A percentile compares a stretch with the other conserved stretches of the same genome.
Evolutionary conservation across 176 grass and related monocot genomes (phyloP).

Genomic region (Bonia amplexicaulis): DNA sequence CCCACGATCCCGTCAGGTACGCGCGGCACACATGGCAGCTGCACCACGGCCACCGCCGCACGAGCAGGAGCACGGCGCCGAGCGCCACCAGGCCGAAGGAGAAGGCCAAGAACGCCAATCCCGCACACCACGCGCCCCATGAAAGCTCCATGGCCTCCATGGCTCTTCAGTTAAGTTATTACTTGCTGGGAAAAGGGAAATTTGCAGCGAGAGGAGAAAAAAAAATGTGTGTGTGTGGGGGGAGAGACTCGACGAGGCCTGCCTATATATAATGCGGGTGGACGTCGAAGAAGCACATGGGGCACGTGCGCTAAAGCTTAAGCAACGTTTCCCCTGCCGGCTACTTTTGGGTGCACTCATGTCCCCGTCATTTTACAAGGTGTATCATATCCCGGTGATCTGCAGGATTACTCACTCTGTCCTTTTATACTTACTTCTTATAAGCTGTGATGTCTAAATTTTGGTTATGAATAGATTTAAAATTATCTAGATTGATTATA

Average conservation of each 20-base stretch:
- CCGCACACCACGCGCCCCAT: conserved; percentile 1
- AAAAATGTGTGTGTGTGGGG: neutral
- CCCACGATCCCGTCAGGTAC: conserved; percentile 56
- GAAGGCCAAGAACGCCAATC: conserved; percentile 10
- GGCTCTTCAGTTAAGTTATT: neutral
- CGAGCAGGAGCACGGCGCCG: conserved; percentile 8
- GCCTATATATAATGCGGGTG: conserved; percentile 7
- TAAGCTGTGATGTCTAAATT: too few species aligned
- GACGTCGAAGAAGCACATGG: conserved; percentile 15
- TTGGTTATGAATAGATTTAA: too few species aligned
- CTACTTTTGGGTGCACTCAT: neutral
- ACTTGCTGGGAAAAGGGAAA: too few species aligned
- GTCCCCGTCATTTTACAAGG: neutral
- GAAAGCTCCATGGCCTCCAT: neutral
- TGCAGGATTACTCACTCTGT: too few species aligned
- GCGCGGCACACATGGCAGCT: conserved; percentile 57
- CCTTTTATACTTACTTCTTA: too few species aligned
- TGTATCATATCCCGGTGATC: neutral
- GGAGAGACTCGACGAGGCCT: neutral
- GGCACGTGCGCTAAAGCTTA: conserved; percentile 6
- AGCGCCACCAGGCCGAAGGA: conserved; percentile 27
- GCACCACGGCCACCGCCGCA: conserved; percentile 43
- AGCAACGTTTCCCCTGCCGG: neutral
- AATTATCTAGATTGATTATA: too few species aligned
- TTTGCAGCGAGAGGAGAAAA: neutral